Conservation (phyloP, 164 flowering plant species). For the Annona squamosa region DNA sequence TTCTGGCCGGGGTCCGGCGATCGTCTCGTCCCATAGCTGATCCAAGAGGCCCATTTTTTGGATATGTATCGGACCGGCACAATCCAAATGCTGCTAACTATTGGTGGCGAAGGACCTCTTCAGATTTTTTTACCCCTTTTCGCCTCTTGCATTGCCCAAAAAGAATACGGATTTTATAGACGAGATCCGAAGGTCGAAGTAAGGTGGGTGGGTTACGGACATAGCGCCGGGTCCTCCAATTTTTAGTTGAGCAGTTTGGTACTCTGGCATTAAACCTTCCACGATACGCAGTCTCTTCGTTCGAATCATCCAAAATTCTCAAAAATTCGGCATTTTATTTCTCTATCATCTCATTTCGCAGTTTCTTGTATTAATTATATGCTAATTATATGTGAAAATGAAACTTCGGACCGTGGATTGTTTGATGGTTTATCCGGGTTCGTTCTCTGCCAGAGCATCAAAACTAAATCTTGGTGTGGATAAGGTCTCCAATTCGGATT, state of each 20-base stretch:
- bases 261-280: background rate
- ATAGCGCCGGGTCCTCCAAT: background rate
- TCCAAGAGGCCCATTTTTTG: slow-evolving; percentile 63
- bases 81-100: slow-evolving; percentile 16
- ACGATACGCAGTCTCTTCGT: no score
- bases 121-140: no score
- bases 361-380: no score
- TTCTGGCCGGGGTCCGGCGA: slow-evolving; percentile 79
- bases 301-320: no score
- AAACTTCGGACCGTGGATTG: no score
- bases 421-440: background rate
- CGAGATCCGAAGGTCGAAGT: slow-evolving; percentile 2
- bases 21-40: slow-evolving; percentile 81
- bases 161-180: background rate
- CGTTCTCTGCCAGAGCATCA: background rate
- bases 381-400: no score
- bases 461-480: background rate
- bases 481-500: background rate
- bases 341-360: no score
- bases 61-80: slow-evolving; percentile 6
- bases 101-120: background rate
- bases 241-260: background rate
- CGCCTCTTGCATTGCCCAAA: background rate
- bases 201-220: background rate
- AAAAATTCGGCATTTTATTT: no score